These are phyloP conservation scores for Circinella umbellata DNA, from an alignment of 371 early-diverging fungal species.

Conservation along the genomic window DNA sequence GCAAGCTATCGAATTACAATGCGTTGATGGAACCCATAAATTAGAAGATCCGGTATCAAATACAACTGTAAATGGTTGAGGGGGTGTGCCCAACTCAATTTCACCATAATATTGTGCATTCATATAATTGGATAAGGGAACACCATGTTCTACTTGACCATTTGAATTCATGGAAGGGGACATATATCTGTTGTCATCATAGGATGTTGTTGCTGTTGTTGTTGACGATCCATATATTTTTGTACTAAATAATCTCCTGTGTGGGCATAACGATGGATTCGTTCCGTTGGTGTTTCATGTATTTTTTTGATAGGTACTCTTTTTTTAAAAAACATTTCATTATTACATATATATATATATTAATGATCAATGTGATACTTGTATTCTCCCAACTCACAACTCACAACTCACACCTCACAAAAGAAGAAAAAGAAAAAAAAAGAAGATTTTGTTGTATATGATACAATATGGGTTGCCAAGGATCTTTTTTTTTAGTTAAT, in stretches of 20 bases:
- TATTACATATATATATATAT: no score
- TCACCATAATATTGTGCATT: slow-evolving; percentile 96
- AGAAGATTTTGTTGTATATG: no score
- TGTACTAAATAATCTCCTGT: slow-evolving; percentile 70
- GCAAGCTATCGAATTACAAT: slow-evolving; percentile 93
- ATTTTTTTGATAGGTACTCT: slow-evolving; percentile 80
- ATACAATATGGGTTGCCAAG: no score
- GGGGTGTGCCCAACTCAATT: slow-evolving; percentile 83
- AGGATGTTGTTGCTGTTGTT: slow-evolving; percentile 51
- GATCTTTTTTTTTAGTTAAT: no score
- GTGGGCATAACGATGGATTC: slow-evolving; percentile 64
- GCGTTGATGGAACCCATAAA: slow-evolving; percentile 96
- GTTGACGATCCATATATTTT: slow-evolving; percentile 72
- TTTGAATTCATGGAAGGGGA: not conserved
- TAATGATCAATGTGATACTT: no score
- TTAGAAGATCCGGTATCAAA: slow-evolving; percentile 96
- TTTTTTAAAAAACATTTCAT: not conserved
- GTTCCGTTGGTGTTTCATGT: slow-evolving; percentile 64
- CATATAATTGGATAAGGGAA: slow-evolving; percentile 92
- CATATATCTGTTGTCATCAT: not conserved
- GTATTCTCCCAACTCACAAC: no score
- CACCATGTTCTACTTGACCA: slow-evolving; percentile 60
- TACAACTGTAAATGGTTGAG: slow-evolving; percentile 92
- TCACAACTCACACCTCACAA: no score
- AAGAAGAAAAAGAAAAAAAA: no score